Evolutionary conservation across 192 early-diverging fungal genomes (phyloP), one percentile per base, ranked within the genome.

Genomic region (Paraglomus occultum): DNA sequence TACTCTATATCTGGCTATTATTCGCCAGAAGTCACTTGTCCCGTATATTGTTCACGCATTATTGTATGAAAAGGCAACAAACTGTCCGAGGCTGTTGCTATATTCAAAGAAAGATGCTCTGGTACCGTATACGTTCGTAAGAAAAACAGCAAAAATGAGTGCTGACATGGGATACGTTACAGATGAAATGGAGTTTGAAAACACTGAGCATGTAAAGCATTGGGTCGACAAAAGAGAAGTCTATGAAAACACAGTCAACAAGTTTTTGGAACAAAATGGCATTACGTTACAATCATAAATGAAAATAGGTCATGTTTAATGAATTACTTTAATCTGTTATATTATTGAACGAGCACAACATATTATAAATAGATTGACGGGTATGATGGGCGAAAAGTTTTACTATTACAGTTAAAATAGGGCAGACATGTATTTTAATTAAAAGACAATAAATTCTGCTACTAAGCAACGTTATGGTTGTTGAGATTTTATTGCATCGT

Each of bases 131-230:
- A 1, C 11, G 6, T 0, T 1, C 1, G 54, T 57, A 11, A 7
- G 6, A 57, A 20, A 57, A 4, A 10, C 11, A 17, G 15, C 38
- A 57, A 20, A 11, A 20, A 57, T 11, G 38, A 57, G 54, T 6
- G 11, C 38, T 11, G 38, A 20, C 11, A 10, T 17, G 20, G 54
- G 54, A 23, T 11, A 57, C 38, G 20, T 18, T 18, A 57, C 54
- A 1, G 38, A 20, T 31, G 38, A 20, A 20, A 10, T 57, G 11
- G 17, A 1, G 17, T 1, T 57, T 1, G 54, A 57, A 20, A 4
- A 57, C 17, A 57, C 18, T 57, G 54, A 57, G 17, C 54, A 57
- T 57, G 54, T 57, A 10, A 57, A 10, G 54, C 54, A 57, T 57
- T 57, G 54, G 54, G 54, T 31, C 4, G 38, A 11, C 9, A 17